Conservation (phyloP, 257 asterid species). For the Coffea canephora region DNA sequence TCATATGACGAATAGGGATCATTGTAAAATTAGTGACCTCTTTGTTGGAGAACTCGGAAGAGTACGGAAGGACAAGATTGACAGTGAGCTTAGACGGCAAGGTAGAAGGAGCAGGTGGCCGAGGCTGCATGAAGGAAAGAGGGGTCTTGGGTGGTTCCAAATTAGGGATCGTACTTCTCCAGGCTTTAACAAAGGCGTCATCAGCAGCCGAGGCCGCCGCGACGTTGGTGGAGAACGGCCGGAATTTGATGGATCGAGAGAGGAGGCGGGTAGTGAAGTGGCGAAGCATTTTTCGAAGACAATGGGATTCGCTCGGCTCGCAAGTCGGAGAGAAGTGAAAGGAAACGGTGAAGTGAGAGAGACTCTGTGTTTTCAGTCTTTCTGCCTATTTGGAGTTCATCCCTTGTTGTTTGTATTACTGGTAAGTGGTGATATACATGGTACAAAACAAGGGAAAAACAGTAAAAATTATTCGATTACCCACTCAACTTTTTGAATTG, state of each 20-base stretch:
- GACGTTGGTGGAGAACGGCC: conserved; percentile 34
- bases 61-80: conserved; percentile 42
- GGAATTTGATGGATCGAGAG: conserved; percentile 26
- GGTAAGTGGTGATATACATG: no score
- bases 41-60: conserved; percentile 36
- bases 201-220: conserved; percentile 28
- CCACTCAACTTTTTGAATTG: no score
- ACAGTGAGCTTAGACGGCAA: conserved; percentile 44
- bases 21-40: conserved; percentile 31
- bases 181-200: conserved; percentile 43
- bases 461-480: no score
- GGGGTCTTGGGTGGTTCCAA: conserved; percentile 59
- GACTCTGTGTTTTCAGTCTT: background rate
- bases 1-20: background rate
- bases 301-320: conserved; percentile 36
- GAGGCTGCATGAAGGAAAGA: conserved; percentile 44
- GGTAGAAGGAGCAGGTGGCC: conserved; percentile 37
- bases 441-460: no score
- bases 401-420: background rate
- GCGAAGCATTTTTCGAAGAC: conserved; percentile 35
- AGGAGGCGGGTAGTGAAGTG: conserved; percentile 27
- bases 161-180: conserved; percentile 47
- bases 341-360: background rate
- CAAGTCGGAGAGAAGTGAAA: conserved; percentile 26
- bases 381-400: background rate